Percentiles rank a stretch among this genome's conserved stretches.
phyloP scores from a whole-genome alignment of 2,329 filamentous ascomycete genomes.

The Chalaropsis thielavioides region DNA sequence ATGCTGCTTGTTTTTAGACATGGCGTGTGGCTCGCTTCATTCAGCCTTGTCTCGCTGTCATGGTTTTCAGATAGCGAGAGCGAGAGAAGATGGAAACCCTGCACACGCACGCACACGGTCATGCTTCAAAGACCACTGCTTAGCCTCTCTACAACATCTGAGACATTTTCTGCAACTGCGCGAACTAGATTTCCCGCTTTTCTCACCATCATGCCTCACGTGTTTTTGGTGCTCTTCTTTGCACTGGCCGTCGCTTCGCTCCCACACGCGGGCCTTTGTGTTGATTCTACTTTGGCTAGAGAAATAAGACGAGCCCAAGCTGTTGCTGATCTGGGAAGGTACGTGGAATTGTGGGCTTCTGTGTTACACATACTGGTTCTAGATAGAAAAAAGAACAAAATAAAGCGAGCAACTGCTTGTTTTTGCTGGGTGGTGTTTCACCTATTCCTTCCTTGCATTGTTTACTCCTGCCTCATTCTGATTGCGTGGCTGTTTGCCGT shows the following conservation, averaged over 20 bases:
- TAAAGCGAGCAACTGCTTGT: neutral
- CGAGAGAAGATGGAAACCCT: neutral
- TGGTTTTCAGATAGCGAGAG: conserved; percentile 8
- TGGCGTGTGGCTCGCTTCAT: neutral
- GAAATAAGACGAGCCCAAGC: neutral
- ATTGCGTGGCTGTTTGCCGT: neutral
- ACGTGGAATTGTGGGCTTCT: neutral
- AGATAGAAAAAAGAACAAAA: neutral
- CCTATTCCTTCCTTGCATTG: neutral
- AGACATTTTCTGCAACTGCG: conserved; percentile 1
- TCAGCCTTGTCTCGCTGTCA: conserved; percentile 10
- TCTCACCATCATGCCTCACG: neutral
- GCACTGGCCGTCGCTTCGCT: neutral
- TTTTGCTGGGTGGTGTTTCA: neutral
- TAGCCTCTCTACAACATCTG: neutral
- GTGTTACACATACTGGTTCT: neutral
- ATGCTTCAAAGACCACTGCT: too few species aligned
- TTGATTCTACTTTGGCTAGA: neutral
- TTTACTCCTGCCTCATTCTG: neutral
- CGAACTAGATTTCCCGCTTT: neutral
- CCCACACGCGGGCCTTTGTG: too few species aligned
- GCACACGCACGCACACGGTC: too few species aligned
- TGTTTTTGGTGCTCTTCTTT: neutral
- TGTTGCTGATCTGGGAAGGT: neutral
- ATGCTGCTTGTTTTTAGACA: neutral